Percentiles rank a stretch among this genome's conserved stretches.
Evolutionary conservation across 2,329 filamentous ascomycete genomes (phyloP).

Genomic region (Diaporthe caulivora): DNA sequence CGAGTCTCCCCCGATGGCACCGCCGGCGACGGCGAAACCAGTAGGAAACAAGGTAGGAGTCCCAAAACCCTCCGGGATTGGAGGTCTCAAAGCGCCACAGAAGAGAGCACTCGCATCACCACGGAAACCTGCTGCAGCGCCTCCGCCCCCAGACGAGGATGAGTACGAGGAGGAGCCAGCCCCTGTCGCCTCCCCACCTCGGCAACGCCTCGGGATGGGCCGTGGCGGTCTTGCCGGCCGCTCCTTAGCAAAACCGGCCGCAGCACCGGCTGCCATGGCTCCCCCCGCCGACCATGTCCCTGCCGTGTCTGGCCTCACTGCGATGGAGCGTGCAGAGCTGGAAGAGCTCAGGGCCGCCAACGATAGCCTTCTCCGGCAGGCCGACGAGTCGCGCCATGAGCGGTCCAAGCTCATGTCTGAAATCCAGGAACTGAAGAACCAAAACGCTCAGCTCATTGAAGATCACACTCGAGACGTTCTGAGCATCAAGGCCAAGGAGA

Average conservation of each 20-base stretch:
- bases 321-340: constrained; percentile 90
- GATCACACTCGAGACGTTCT: constrained; percentile 96
- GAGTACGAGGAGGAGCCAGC: constrained; percentile 61
- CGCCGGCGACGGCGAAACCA: constrained; percentile 68
- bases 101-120: constrained; percentile 70
- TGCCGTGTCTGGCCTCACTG: constrained; percentile 72
- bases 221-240: constrained; percentile 87
- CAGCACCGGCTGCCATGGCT: constrained; percentile 59
- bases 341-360: constrained; percentile 89
- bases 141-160: constrained; percentile 61
- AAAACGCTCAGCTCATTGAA: constrained; percentile 96
- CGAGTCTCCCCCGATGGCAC: constrained; percentile 65
- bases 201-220: constrained; percentile 75
- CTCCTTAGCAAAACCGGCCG: constrained; percentile 82
- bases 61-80: constrained; percentile 64
- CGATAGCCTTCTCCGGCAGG: constrained; percentile 79
- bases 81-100: constrained; percentile 71
- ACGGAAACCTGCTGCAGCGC: constrained; percentile 62
- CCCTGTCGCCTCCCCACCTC: constrained; percentile 54
- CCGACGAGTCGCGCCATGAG: constrained; percentile 86
- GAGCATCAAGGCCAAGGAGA: constrained; percentile 98
- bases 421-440: constrained; percentile 93
- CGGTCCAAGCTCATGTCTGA: constrained; percentile 85
- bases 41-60: constrained; percentile 67
- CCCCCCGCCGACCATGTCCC: constrained; percentile 69